Conservation (phyloP, 768 basidiomycete species). For the Auricularia heimuer region DNA sequence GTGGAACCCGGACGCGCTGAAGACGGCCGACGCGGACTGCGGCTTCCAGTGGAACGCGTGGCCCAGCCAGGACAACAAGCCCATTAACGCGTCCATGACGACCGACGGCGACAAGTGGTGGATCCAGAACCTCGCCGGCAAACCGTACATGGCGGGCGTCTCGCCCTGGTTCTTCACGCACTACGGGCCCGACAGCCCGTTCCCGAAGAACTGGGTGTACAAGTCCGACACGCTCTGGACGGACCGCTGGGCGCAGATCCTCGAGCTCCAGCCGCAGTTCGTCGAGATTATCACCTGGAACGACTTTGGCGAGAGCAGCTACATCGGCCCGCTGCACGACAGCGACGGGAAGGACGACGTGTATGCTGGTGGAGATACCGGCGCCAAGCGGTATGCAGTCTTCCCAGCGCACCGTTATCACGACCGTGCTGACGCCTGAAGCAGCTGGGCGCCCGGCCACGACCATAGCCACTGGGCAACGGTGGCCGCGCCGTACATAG, state of each 20-base stretch:
- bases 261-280: conserved; percentile 42
- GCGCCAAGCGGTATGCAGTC: conserved; percentile 3
- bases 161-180: conserved; percentile 80
- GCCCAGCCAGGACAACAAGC: not conserved
- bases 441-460: conserved; percentile 10
- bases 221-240: conserved; percentile 46
- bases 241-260: conserved; percentile 57
- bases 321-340: conserved; percentile 44
- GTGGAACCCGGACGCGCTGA: conserved; percentile 10
- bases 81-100: conserved; percentile 13
- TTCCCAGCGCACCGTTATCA: too few species aligned
- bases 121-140: conserved; percentile 13
- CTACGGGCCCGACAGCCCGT: conserved; percentile 52
- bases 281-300: conserved; percentile 61
- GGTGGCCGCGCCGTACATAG: conserved; percentile 12
- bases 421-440: too few species aligned
- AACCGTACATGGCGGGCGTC: conserved; percentile 41
- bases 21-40: not conserved
- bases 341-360: conserved; percentile 5
- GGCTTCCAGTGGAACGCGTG: conserved; percentile 1
- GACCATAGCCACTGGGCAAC: conserved; percentile 6
- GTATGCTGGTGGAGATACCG: conserved; percentile 12
- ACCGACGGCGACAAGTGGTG: conserved; percentile 10
- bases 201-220: conserved; percentile 33
- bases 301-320: conserved; percentile 44